Base-by-base conservation (phyloP, 2,329 filamentous ascomycete genomes). In the Torrubiellomyces zombiae region DNA sequence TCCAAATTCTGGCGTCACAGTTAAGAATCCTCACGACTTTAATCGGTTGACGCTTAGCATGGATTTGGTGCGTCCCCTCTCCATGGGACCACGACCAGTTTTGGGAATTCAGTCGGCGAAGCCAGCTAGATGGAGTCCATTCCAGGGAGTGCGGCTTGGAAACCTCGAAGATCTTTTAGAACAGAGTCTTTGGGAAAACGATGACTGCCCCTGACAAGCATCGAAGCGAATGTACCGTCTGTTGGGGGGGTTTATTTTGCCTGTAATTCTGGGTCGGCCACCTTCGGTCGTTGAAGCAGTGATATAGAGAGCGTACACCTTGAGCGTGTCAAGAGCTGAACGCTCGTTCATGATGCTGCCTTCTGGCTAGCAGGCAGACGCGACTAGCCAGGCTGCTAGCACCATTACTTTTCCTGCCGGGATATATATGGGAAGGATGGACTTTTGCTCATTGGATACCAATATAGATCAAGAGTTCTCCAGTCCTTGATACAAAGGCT, bases 151-250 rank as follows among this genome's bases (percentile, higher is more conserved):
- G 17, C 28, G 24, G 18, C 20, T 30, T 21, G 21, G 28, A 16
- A 29, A 24, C 15, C 24, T 30, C 14, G 24, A 30, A 24, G 28
- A 30, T 21, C 28, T 30, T 26, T 19, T 30, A 16, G 28, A 30
- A 20, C 16, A 26, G 25, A 27, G 28, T 30, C 28, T 30, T 26
- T 30, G 28, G 28, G 21, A 19, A 15, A 24, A 27, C 21, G 24
- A 30, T 26, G 24, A 9, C 24, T 25, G 24, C 16, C 17, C 16
- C 24, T 25, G 24, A 25, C 17, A 22, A 22, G n/a, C n/a, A n/a
- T n/a, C n/a, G n/a, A n/a, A n/a, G n/a, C n/a, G n/a, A n/a, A 12
- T 22, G 7, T 9, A n/a, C 8, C 20, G 7, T 22, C 20, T 22
- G n/a, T 22, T 8, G 20, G 20, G 20, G 8, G 21, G 21, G 14